These are phyloP conservation scores for Bauhinia variegata DNA, from an alignment of 306 rosid genomes.

Conservation along the genomic window DNA sequence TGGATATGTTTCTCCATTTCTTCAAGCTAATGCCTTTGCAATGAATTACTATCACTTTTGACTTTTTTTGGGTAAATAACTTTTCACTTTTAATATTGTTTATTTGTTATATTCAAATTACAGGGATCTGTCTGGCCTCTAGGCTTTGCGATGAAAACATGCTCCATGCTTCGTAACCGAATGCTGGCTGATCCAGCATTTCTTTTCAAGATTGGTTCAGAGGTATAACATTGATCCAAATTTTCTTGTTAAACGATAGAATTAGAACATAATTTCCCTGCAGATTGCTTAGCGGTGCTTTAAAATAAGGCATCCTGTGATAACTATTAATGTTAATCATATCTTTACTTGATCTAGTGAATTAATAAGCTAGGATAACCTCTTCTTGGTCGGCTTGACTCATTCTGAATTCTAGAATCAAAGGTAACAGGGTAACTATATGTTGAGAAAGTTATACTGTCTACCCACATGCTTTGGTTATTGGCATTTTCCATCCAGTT, in stretches of 20 bases:
- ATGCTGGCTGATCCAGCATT: slow-evolving; percentile 92
- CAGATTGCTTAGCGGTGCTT: slow-evolving; percentile 5
- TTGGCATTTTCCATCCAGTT: not conserved
- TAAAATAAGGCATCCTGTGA: slow-evolving; percentile 3
- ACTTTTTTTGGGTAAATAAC: too few species aligned
- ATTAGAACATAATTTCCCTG: slow-evolving; percentile 13
- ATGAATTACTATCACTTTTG: slow-evolving; percentile 13
- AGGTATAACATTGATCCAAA: slow-evolving; percentile 40
- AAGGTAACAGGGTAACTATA: slow-evolving; percentile 26
- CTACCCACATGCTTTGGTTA: not conserved
- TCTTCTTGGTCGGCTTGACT: not conserved
- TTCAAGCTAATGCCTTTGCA: not conserved
- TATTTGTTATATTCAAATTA: slow-evolving; percentile 30
- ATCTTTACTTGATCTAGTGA: slow-evolving; percentile 4
- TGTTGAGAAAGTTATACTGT: not conserved
- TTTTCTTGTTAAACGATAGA: slow-evolving; percentile 13
- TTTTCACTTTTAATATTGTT: slow-evolving; percentile 12
- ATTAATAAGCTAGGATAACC: slow-evolving; percentile 11
- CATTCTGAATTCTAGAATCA: slow-evolving; percentile 7
- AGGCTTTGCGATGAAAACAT: slow-evolving; percentile 75
- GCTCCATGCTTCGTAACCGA: slow-evolving; percentile 75
- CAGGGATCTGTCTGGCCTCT: slow-evolving; percentile 81
- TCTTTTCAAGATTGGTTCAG: slow-evolving; percentile 90
- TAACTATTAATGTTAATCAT: slow-evolving; percentile 12
- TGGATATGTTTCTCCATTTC: slow-evolving; percentile 1